Percentiles rank a stretch among this genome's conserved stretches.
These are phyloP conservation scores for Phytophthora europaea DNA, from an alignment of 352 stramenopile genomes.

Conservation along the genomic window DNA sequence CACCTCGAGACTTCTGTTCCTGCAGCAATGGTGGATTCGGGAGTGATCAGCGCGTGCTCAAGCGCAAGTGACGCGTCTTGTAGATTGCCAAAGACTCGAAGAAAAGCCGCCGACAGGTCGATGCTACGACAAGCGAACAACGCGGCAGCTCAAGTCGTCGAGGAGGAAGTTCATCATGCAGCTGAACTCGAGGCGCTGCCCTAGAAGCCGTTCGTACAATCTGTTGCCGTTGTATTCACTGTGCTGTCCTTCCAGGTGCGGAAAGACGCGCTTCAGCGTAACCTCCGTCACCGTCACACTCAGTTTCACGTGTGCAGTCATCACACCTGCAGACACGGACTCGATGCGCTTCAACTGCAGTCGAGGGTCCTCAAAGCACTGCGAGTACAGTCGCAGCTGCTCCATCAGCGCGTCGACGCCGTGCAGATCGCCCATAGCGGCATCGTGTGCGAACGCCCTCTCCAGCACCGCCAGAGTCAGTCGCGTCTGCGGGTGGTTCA, in stretches of 20 bases:
- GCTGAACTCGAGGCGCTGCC: conserved; percentile 7
- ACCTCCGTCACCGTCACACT: conserved; percentile 14
- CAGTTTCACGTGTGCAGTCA: not conserved
- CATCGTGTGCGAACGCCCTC: conserved; percentile 13
- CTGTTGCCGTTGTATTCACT: not conserved
- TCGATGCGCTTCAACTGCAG: conserved; percentile 11
- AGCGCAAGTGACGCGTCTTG: conserved; percentile 13
- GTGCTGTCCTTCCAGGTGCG: not conserved
- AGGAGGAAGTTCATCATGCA: conserved; percentile 27
- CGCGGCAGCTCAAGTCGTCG: conserved; percentile 8
- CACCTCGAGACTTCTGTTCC: not conserved
- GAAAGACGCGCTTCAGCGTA: conserved; percentile 5
- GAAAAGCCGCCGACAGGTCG: conserved; percentile 14
- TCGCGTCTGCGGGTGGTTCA: conserved; percentile 4
- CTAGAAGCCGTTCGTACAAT: conserved; percentile 1
- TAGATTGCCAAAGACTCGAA: conserved; percentile 13
- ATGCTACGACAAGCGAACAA: conserved; percentile 18
- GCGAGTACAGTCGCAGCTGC: conserved; percentile 7
- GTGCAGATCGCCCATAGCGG: conserved; percentile 4
- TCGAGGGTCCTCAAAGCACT: conserved; percentile 2
- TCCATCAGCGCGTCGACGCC: conserved; percentile 8
- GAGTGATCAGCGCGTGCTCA: conserved; percentile 11
- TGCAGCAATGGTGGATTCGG: conserved; percentile 9
- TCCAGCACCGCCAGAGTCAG: conserved; percentile 15
- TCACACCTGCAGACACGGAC: not conserved